Percentiles rank a stretch among this genome's conserved stretches.
phyloP scores from a whole-genome alignment of 345 rosid genomes.

The Draba incana region DNA sequence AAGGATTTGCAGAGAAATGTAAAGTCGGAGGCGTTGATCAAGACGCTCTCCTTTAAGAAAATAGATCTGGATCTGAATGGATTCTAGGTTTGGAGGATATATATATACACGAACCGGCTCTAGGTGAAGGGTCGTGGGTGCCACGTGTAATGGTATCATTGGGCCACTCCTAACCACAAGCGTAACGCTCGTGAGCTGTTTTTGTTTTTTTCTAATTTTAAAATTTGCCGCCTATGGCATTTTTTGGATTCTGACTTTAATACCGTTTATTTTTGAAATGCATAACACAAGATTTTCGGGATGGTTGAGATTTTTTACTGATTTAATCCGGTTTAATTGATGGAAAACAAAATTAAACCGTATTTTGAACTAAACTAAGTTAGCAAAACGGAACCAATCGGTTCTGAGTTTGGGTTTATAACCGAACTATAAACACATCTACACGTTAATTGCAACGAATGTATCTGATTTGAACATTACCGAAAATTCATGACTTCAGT shows the following conservation, averaged over 20 bases:
- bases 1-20: neutral
- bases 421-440: neutral
- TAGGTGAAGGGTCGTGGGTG: conserved; percentile 4
- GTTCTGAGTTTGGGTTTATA: neutral
- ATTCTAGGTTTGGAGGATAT: neutral
- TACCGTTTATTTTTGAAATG: neutral
- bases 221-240: conserved; percentile 12
- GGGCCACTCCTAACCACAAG: conserved; percentile 11
- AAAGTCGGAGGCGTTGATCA: conserved; percentile 14
- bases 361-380: neutral
- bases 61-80: conserved; percentile 11
- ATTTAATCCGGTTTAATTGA: neutral
- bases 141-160: conserved; percentile 11
- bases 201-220: conserved; percentile 17
- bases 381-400: neutral
- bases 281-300: neutral
- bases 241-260: neutral
- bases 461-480: no score
- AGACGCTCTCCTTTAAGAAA: conserved; percentile 18
- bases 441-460: neutral
- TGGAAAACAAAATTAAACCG: neutral
- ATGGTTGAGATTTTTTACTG: neutral
- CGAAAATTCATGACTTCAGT: no score
- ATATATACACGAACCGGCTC: conserved; percentile 5
- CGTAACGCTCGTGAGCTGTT: conserved; percentile 20